phyloP scores from a whole-genome alignment of 2,329 filamentous ascomycete species.

The Acrodontium crateriforme region DNA sequence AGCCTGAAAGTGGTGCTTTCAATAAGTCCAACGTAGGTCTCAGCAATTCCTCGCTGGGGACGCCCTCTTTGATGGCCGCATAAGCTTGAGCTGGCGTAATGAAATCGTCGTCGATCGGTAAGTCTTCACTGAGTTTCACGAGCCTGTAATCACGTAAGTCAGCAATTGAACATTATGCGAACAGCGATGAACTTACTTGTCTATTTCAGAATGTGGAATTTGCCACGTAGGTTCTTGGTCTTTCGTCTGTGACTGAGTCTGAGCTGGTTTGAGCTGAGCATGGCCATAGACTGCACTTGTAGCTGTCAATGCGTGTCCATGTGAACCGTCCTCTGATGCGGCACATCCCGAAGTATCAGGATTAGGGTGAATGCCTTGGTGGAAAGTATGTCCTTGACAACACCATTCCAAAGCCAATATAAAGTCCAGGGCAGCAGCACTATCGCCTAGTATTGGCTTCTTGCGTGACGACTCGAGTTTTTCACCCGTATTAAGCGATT shows the following conservation, averaged over 20 bases:
- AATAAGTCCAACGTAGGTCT: slow-evolving; percentile 8
- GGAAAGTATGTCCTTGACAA: slow-evolving; percentile 10
- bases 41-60: slow-evolving; percentile 6
- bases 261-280: slow-evolving; percentile 3
- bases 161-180: background rate
- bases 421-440: slow-evolving; percentile 14
- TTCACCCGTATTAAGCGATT: background rate
- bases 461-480: background rate
- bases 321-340: slow-evolving; percentile 1
- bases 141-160: slow-evolving; percentile 6
- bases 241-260: background rate
- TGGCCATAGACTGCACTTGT: slow-evolving; percentile 9
- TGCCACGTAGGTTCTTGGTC: slow-evolving; percentile 7
- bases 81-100: slow-evolving; percentile 14
- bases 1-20: slow-evolving; percentile 6
- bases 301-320: slow-evolving; percentile 10
- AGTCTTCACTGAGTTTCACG: slow-evolving; percentile 8
- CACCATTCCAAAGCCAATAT: slow-evolving; percentile 13
- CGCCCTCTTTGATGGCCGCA: slow-evolving; percentile 5
- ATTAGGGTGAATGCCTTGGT: slow-evolving; percentile 9
- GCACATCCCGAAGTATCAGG: slow-evolving; percentile 1
- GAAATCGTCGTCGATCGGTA: slow-evolving; percentile 11
- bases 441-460: slow-evolving; percentile 2
- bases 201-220: slow-evolving; percentile 14
- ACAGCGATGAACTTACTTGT: slow-evolving; percentile 8